These are phyloP conservation scores for Alternaria sp. DNA, from an alignment of 2,329 filamentous ascomycete genomes.

Conservation along the genomic window DNA sequence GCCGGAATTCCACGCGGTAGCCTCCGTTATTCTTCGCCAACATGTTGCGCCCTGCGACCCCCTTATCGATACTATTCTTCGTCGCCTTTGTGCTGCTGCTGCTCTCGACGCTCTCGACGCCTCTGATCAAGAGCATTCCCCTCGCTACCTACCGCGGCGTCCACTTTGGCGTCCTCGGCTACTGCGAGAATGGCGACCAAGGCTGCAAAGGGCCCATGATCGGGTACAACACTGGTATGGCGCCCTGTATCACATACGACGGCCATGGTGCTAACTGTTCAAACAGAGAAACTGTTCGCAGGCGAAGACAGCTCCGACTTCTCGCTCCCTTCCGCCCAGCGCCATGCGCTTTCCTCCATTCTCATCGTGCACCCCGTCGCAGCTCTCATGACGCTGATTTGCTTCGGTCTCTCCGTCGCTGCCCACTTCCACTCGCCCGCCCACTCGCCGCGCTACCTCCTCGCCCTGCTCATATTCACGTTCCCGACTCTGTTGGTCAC, in stretches of 20 bases:
- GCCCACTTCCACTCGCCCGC: conserved; percentile 87
- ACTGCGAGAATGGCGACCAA: conserved; percentile 64
- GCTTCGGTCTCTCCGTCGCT: conserved; percentile 77
- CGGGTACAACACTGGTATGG: conserved; percentile 84
- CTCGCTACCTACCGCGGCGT: conserved; percentile 78
- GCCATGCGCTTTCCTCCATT: conserved; percentile 79
- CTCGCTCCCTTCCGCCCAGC: conserved; percentile 68
- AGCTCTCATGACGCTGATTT: conserved; percentile 81
- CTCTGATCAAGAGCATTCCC: conserved; percentile 84
- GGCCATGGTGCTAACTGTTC: conserved; percentile 17
- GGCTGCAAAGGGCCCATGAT: conserved; percentile 75
- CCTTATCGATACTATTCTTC: conserved; percentile 83
- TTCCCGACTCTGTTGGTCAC: conserved; percentile 84
- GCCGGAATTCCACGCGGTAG: conserved; percentile 29
- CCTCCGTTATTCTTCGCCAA: conserved; percentile 48
- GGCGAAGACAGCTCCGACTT: conserved; percentile 59
- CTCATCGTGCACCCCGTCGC: conserved; percentile 93
- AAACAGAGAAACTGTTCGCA: conserved; percentile 56
- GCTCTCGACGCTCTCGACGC: conserved; percentile 87
- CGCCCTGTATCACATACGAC: background rate
- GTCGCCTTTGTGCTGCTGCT: conserved; percentile 84
- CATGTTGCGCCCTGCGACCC: conserved; percentile 92
- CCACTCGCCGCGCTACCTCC: conserved; percentile 87
- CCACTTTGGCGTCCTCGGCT: conserved; percentile 92
- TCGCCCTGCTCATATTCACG: conserved; percentile 83